Evolutionary conservation across 2,329 filamentous ascomycete species (phyloP), one percentile per base, ranked within the genome.

Genomic region (Verticillium zaregamsianum): DNA sequence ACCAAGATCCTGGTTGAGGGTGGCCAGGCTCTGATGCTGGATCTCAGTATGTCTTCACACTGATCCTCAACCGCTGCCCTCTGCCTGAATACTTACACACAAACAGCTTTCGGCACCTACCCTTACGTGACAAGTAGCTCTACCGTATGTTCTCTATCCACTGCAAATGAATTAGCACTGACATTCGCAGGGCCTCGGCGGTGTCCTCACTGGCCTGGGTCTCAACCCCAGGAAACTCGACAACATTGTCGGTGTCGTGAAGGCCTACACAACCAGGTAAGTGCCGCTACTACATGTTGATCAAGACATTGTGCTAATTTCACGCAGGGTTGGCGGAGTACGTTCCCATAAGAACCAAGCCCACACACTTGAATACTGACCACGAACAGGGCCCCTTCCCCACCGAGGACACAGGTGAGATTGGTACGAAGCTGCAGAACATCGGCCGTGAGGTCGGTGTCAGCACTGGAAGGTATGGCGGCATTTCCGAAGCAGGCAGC

Each of bases 1-100:
- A 79, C 78, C 49, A 82, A 83, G 60, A 87, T 91, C 65, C 79
- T 91, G 3, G 80, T 91, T 11, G 89, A 92, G 75, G 89, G 88
- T 59, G 87, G 87, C 40, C 85, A 89, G 68, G 64, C 64, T 20
- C 73, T 86, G 57, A 85, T 88, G 82, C 77, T 88, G 60, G 86
- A 88, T 68, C 77, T 88, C 3, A 66, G 64, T 65, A 65, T 17
- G 62, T 11, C 15, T 28, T 2, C 8, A 4, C 31, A 7, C 14
- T 2, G 20, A 25, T 14, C 12, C 14, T 23, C 28, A 8, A 35
- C 15, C n/a, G 4, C n/a, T 17, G 15, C 14, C 5, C 4, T 32
- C 3, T 15, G 12, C 14, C 23, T 58, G 39, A 32, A 52, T 4
- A 60, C 37, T 12, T 9, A 57, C 56, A 33, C 20, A 1, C 15